These are phyloP conservation scores for Uncinocarpus reesii DNA, from an alignment of 2,329 filamentous ascomycete genomes.

Conservation along the genomic window DNA sequence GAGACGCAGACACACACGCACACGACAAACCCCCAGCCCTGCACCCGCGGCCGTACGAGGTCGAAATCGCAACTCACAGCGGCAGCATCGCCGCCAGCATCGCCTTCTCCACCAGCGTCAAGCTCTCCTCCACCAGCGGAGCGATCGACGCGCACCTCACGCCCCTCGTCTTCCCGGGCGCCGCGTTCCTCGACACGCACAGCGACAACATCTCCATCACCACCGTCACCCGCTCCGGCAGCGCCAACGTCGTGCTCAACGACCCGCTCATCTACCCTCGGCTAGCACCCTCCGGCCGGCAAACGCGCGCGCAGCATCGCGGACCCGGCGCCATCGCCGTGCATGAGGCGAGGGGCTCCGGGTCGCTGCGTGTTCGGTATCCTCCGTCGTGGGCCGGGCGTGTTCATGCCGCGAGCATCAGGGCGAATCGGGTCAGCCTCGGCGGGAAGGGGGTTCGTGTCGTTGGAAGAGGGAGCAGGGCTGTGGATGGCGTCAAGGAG, in stretches of 20 bases:
- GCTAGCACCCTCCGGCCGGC: not conserved
- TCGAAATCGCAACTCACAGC: conserved; percentile 23
- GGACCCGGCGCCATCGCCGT: conserved; percentile 11
- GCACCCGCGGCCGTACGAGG: conserved; percentile 21
- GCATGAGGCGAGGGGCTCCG: conserved; percentile 20
- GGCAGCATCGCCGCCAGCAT: conserved; percentile 34
- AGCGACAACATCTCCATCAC: conserved; percentile 15
- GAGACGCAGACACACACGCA: not conserved
- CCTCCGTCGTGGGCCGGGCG: conserved; percentile 25
- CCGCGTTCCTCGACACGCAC: not conserved
- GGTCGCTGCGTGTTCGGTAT: conserved; percentile 23
- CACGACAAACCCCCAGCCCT: conserved; percentile 5
- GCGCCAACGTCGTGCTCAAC: conserved; percentile 16
- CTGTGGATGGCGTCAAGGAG: conserved; percentile 15
- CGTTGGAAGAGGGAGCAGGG: conserved; percentile 9
- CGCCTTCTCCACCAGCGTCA: conserved; percentile 40
- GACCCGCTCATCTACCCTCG: conserved; percentile 16
- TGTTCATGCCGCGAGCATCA: conserved; percentile 18
- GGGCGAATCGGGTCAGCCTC: conserved; percentile 18
- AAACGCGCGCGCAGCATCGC: not conserved
- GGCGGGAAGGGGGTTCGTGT: conserved; percentile 21
- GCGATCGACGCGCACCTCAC: conserved; percentile 41
- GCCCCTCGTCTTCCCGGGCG: conserved; percentile 26
- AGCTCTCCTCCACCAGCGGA: conserved; percentile 40
- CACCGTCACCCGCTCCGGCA: conserved; percentile 17